A percentile compares a stretch with the other conserved stretches of the same genome.
These are phyloP conservation scores for Salvia hispanica DNA, from an alignment of 257 asterid genomes.

Conservation along the genomic window DNA sequence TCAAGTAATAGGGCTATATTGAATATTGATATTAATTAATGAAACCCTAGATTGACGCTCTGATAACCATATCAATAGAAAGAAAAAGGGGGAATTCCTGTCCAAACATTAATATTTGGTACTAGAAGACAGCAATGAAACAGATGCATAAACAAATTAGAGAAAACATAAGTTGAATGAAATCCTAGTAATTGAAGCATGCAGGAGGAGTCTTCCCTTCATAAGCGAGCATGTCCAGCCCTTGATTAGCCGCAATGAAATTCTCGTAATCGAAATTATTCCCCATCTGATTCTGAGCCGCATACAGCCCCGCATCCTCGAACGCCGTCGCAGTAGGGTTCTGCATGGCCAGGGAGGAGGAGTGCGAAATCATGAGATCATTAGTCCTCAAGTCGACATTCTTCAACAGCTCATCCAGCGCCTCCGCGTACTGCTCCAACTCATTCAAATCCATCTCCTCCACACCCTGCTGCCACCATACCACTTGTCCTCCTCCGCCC, in stretches of 20 bases:
- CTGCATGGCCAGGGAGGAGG: background rate
- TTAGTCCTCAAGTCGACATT: conserved; percentile 34
- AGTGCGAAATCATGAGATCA: conserved; percentile 23
- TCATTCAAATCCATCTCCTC: conserved; percentile 40
- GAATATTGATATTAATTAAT: background rate
- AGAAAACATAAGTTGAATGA: background rate
- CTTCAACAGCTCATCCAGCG: conserved; percentile 43
- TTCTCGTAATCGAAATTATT: conserved; percentile 30
- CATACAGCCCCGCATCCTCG: background rate
- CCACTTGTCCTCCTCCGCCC: conserved; percentile 2
- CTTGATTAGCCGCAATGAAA: conserved; percentile 23
- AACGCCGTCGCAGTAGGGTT: background rate
- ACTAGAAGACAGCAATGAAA: background rate
- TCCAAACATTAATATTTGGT: background rate
- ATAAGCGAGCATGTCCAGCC: conserved; percentile 31
- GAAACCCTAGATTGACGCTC: background rate
- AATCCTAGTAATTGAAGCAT: background rate
- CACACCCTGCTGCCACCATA: conserved; percentile 44
- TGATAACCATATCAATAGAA: background rate
- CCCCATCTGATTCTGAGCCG: background rate
- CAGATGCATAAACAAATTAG: background rate
- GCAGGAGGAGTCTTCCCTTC: background rate
- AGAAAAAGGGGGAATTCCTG: background rate
- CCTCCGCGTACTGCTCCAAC: conserved; percentile 41
- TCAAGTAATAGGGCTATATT: background rate